Evolutionary conservation across 208 protist genomes (phyloP), one percentile per base, ranked within the genome.

Genomic region (Angomonas deanei): DNA sequence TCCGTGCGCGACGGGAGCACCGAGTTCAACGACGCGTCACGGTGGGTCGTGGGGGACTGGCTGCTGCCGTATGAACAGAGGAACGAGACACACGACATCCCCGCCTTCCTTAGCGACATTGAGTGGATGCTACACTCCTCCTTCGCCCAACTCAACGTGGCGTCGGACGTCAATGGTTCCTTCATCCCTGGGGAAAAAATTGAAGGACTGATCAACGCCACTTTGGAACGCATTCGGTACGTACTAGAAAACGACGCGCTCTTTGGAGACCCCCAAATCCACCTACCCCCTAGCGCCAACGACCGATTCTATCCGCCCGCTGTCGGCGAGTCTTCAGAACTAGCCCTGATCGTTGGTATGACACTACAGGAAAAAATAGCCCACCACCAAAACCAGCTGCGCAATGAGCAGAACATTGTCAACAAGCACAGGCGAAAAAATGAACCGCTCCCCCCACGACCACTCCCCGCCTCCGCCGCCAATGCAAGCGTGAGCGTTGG

Each of bases 11-110:
- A 86, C 38, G 84, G 81, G 47, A 77, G 78, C 26, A 78, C 79
- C 1, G 88, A 94, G 66, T 57, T 63, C 5, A 56, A 68, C 36
- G 66, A 81, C 53, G 55, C 57, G 2, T 89, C 84, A 11, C 73
- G 88, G 13, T 94, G 88, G 88, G 88, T 90, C 5, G 76, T 94
- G 38, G 75, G 79, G n/a, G 87, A 94, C 67, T 94, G 87, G 88
- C 48, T 76, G 39, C 66, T 94, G 21, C 38, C 79, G 2, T 60
- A 58, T 31, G 73, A 82, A 26, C 64, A 74, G 30, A 59, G 5
- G 21, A 48, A 58, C 6, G 17, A n/a, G 1, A 79, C 70, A 19
- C 61, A 76, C 10, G 46, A 54, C 10, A 54, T 76, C 28, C 46
- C 74, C 21, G 36, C 8, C 15, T 64, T 86, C 30, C 32, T 90